Conservation (phyloP, 2,329 filamentous ascomycete genomes). For the Exophiala lecanii-corni region DNA sequence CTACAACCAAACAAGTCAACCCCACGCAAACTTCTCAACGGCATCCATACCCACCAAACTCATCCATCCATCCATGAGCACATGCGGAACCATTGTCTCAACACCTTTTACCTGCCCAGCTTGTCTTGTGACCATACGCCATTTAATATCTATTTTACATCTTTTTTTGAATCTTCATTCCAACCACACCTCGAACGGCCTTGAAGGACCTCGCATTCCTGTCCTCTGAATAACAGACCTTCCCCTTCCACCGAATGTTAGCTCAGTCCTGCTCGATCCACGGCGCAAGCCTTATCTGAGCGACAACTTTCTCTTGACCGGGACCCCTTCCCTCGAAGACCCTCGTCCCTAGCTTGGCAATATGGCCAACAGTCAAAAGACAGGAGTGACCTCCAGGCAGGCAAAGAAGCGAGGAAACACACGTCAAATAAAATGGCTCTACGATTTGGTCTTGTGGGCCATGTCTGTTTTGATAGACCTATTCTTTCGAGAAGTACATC, state of each 20-base stretch:
- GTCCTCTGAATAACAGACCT: too few species aligned
- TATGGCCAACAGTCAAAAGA: neutral
- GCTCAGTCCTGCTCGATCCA: too few species aligned
- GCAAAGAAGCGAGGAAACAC: conserved; percentile 35
- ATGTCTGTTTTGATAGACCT: conserved; percentile 74
- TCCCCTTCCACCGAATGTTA: too few species aligned
- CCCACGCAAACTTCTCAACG: too few species aligned
- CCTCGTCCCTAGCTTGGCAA: too few species aligned
- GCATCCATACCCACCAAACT: too few species aligned
- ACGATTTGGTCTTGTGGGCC: conserved; percentile 47
- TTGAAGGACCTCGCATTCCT: too few species aligned
- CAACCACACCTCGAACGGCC: too few species aligned
- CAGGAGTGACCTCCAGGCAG: neutral
- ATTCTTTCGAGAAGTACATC: conserved; percentile 97
- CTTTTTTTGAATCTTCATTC: neutral
- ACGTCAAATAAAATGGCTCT: conserved; percentile 47
- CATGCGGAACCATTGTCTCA: neutral
- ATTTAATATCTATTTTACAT: too few species aligned
- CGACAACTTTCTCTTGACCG: neutral
- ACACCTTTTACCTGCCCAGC: neutral
- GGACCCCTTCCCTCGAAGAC: too few species aligned
- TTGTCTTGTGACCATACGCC: neutral
- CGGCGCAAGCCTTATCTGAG: neutral
- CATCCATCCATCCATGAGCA: too few species aligned
- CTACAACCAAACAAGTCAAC: too few species aligned